These are phyloP conservation scores for Geotrichum aggregatum DNA, from an alignment of 1,139 yeast genomes.

Conservation along the genomic window DNA sequence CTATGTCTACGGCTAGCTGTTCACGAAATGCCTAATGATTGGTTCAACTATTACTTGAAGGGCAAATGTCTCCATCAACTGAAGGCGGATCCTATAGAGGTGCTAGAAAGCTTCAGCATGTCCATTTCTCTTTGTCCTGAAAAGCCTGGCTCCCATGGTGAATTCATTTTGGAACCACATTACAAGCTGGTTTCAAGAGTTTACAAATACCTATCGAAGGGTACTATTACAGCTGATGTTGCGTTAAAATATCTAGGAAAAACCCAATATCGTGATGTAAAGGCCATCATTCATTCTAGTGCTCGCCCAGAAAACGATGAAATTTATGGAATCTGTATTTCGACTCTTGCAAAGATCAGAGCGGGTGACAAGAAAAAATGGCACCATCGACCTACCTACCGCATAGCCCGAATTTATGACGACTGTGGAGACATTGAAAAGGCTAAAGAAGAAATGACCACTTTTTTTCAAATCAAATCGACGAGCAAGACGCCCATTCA, in stretches of 20 bases:
- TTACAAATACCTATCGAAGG: conserved; percentile 52
- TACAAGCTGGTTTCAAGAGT: conserved; percentile 57
- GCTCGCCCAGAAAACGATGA: conserved; percentile 15
- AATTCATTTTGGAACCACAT: conserved; percentile 63
- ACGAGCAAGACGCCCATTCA: conserved; percentile 64
- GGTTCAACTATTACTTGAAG: conserved; percentile 59
- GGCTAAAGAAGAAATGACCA: conserved; percentile 63
- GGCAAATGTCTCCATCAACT: conserved; percentile 58
- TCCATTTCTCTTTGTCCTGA: conserved; percentile 41
- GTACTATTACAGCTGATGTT: conserved; percentile 36
- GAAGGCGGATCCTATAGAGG: conserved; percentile 25
- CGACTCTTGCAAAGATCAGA: conserved; percentile 43
- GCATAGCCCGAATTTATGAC: conserved; percentile 61
- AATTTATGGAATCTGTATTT: conserved; percentile 38
- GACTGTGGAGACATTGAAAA: conserved; percentile 52
- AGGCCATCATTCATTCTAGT: conserved; percentile 14
- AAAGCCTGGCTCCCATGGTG: conserved; percentile 43
- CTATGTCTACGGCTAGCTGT: conserved; percentile 32
- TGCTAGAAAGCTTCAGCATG: conserved; percentile 28
- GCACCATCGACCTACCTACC: conserved; percentile 83
- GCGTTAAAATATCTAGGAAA: conserved; percentile 44
- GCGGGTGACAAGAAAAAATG: conserved; percentile 74
- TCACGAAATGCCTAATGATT: conserved; percentile 45
- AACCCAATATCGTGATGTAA: conserved; percentile 27
- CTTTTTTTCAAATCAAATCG: conserved; percentile 61